phyloP scores from a whole-genome alignment of 306 rosid species.

The Acacia melanoxylon region DNA sequence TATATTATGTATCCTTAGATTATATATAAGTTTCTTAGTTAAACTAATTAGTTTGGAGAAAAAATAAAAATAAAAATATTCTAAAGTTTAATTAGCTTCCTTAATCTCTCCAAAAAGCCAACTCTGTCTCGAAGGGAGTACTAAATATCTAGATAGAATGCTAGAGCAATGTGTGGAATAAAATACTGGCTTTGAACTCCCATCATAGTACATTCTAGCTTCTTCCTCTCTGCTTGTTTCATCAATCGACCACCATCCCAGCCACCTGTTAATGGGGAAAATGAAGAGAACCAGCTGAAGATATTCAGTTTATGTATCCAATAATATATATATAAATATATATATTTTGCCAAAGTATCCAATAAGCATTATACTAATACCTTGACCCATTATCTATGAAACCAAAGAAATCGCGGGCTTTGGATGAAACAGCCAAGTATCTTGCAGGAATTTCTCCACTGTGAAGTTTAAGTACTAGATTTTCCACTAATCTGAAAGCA shows the following conservation, averaged over 20 bases:
- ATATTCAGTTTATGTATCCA: conserved; percentile 11
- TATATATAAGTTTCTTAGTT: too few species aligned
- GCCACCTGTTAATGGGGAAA: conserved; percentile 44
- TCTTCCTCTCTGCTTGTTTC: conserved; percentile 69
- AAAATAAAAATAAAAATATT: too few species aligned
- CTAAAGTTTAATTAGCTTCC: too few species aligned
- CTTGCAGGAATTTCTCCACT: conserved; percentile 41
- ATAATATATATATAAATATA: not conserved
- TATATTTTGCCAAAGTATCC: too few species aligned
- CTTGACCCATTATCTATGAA: conserved; percentile 62
- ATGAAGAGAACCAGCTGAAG: conserved; percentile 22
- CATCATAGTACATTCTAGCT: conserved; percentile 53
- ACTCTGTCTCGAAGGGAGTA: too few species aligned
- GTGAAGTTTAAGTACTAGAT: conserved; percentile 33
- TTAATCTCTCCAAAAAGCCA: too few species aligned
- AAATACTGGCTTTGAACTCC: conserved; percentile 45
- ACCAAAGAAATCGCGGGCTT: conserved; percentile 51
- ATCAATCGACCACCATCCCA: conserved; percentile 77
- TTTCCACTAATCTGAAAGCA: conserved; percentile 53
- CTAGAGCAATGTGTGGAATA: not conserved
- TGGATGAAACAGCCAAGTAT: conserved; percentile 44
- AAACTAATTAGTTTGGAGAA: too few species aligned
- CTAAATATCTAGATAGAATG: not conserved
- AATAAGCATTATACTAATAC: conserved; percentile 17
- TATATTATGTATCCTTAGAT: too few species aligned